phyloP scores from a whole-genome alignment of 345 rosid species.

The Camelina hispida region DNA sequence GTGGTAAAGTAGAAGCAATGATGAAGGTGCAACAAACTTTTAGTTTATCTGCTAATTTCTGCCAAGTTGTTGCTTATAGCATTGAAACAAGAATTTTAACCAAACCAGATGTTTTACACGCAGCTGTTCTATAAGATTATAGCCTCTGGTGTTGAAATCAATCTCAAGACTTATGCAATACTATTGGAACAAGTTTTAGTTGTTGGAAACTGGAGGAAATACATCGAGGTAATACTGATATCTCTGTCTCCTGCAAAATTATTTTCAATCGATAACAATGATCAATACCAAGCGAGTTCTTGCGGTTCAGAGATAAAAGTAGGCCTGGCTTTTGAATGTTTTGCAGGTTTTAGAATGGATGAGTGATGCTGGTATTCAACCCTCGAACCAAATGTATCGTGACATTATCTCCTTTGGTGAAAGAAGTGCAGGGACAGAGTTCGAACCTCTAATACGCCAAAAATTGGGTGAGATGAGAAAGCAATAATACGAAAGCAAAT shows the following conservation, averaged over 20 bases:
- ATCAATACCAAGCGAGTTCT: background rate
- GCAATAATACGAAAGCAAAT: background rate
- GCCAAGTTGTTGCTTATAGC: background rate
- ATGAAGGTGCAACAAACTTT: slow-evolving; percentile 59
- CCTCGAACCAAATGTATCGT: slow-evolving; percentile 68
- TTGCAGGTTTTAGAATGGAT: slow-evolving; percentile 87
- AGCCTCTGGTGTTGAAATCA: slow-evolving; percentile 62
- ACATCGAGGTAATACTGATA: slow-evolving; percentile 67
- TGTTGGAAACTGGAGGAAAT: slow-evolving; percentile 91
- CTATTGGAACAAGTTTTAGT: slow-evolving; percentile 78
- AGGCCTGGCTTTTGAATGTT: slow-evolving; percentile 13
- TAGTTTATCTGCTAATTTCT: slow-evolving; percentile 7
- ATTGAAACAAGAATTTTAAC: slow-evolving; percentile 24
- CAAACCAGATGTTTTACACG: slow-evolving; percentile 12
- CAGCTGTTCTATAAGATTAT: slow-evolving; percentile 82
- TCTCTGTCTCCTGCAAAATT: background rate
- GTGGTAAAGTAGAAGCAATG: slow-evolving; percentile 86
- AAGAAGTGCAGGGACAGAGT: slow-evolving; percentile 67
- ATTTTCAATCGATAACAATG: background rate
- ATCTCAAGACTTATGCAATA: slow-evolving; percentile 62
- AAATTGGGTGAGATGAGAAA: slow-evolving; percentile 68
- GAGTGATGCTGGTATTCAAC: slow-evolving; percentile 71
- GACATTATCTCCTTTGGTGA: slow-evolving; percentile 69
- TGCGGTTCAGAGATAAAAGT: background rate
- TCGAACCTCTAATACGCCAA: slow-evolving; percentile 56